Base-by-base conservation (phyloP, 345 rosid genomes). In the Hirschfeldia incana region DNA sequence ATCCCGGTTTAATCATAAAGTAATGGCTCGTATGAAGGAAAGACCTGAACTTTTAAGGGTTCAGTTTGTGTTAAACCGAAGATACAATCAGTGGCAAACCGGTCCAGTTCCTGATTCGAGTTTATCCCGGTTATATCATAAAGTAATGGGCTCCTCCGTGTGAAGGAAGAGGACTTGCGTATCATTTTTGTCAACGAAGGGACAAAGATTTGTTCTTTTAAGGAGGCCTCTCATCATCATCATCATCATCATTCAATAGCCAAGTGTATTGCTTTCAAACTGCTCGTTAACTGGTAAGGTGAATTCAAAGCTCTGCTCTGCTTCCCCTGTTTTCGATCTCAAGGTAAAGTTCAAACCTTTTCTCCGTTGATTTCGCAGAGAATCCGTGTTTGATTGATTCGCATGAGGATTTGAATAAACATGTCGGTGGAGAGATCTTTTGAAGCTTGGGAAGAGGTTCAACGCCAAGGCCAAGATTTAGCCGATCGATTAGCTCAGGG, bases 361-460 rank as follows among this genome's bases (percentile, higher is more conserved):
- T 6, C 13, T 10, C 64, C 65, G 11, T 15, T 12, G 4, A 6
- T 30, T 29, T 13, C 1, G 51, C 65, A n/a, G 37, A 61, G 65
- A 61, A 5, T 28, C 44, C 37, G 37, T 29, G 65, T 29, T 61
- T 27, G 39, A 1, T 36, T 3, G 36, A 12, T 13, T 30, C 67
- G 67, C 42, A 63, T 63, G 67, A 62, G 66, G 39, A 32, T n/a
- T 32, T 63, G 27, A 63, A n/a, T 7, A 63, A 46, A 65, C 49
- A 94, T 92, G 96, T 94, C 98, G 11, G 89, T 87, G 62, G 98
- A 90, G 80, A 90, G 97, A 73, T 89, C 97, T 32, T 86, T 94
- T 13, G 98, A 92, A 83, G 96, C 96, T 9, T 94, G 98, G 98
- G 98, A 94, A 81, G 97, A 89, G 87, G 97, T 94, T 60, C 98